Conservation (phyloP, 345 rosid species). For the Noccaea caerulescens region DNA sequence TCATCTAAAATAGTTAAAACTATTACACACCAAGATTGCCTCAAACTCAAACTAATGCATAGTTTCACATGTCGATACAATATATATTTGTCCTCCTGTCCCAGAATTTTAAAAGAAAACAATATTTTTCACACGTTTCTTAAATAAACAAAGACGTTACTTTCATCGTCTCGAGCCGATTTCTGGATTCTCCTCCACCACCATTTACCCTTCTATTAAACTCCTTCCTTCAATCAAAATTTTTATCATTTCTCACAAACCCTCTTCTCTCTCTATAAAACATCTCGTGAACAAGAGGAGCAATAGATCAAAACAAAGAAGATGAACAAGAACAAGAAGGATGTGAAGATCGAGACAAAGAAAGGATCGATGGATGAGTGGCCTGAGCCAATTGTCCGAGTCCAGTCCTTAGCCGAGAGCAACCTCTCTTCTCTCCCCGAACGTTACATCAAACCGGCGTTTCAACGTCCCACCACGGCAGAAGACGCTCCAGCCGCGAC, state of each 20-base stretch:
- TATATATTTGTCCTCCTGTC: not conserved
- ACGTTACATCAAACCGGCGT: slow-evolving; percentile 68
- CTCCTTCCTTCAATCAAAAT: slow-evolving; percentile 10
- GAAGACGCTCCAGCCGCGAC: slow-evolving; percentile 17
- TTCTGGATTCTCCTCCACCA: slow-evolving; percentile 41
- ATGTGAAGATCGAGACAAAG: slow-evolving; percentile 33
- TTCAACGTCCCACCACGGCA: slow-evolving; percentile 36
- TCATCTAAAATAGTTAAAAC: slow-evolving; percentile 28
- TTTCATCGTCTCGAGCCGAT: slow-evolving; percentile 39
- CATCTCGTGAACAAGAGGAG: slow-evolving; percentile 28
- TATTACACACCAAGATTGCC: slow-evolving; percentile 30
- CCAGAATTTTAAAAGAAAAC: not conserved
- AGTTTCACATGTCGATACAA: slow-evolving; percentile 33
- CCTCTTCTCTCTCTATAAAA: slow-evolving; percentile 8
- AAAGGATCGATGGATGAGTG: slow-evolving; percentile 53
- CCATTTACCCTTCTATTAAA: slow-evolving; percentile 39
- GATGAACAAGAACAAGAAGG: slow-evolving; percentile 41
- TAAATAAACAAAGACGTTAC: slow-evolving; percentile 29
- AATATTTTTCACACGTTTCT: slow-evolving; percentile 41
- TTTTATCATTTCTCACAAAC: slow-evolving; percentile 14
- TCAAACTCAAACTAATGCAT: slow-evolving; percentile 33
- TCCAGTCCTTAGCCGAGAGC: slow-evolving; percentile 80
- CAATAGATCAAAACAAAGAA: slow-evolving; percentile 14
- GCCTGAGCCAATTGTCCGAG: slow-evolving; percentile 97
- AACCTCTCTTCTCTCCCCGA: slow-evolving; percentile 56